Evolutionary conservation across 2,329 filamentous ascomycete species (phyloP).

Genomic region (Neurospora sp.): DNA sequence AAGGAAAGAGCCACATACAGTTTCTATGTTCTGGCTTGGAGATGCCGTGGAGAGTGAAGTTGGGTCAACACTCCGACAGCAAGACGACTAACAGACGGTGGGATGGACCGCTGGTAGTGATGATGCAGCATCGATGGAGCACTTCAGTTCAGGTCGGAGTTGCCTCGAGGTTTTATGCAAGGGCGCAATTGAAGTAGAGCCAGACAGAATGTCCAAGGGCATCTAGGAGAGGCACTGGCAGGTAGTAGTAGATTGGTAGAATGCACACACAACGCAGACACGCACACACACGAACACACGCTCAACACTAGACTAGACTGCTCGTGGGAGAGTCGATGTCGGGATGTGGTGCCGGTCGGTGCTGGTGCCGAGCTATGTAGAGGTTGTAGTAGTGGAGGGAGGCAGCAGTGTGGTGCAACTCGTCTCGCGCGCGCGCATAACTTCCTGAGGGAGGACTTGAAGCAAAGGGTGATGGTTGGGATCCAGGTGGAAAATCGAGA

Average conservation of each 20-base stretch:
- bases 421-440: not conserved
- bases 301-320: not conserved
- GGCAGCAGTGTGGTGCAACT: not conserved
- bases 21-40: not conserved
- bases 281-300: not conserved
- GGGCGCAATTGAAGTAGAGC: not conserved
- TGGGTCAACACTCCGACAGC: not conserved
- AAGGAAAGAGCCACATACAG: not conserved
- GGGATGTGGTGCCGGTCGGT: not conserved
- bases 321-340: not conserved
- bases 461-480: not conserved
- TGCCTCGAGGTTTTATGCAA: not conserved
- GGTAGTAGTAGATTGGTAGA: not conserved
- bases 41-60: not conserved
- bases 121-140: not conserved
- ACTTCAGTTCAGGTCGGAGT: not conserved
- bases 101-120: not conserved
- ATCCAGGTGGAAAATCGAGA: not conserved
- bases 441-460: not conserved
- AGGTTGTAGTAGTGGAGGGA: not conserved
- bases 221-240: not conserved
- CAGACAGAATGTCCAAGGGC: not conserved
- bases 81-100: not conserved
- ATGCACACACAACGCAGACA: not conserved
- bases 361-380: not conserved